Evolutionary conservation across 2,329 filamentous ascomycete genomes (phyloP), one percentile per base, ranked within the genome.

Genomic region (Cryphonectria nitschkei): DNA sequence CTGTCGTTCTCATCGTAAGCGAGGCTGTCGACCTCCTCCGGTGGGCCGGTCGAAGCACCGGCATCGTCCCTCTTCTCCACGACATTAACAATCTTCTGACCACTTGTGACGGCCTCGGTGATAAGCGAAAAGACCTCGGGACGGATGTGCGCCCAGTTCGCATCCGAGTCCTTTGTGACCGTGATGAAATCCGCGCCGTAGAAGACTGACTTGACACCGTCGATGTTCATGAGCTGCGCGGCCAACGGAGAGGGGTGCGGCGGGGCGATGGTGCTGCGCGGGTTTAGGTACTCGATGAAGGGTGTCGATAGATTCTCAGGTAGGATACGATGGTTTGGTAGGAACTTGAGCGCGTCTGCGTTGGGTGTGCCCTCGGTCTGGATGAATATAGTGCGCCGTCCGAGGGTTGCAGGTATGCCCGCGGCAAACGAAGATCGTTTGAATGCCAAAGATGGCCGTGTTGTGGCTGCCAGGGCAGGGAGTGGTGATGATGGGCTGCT

Each of bases 111-210:
- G 52, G 92, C 91, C 82, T 98, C 95, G 65, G 94, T 98, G 80
- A 99, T 98, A 72, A 98, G 85, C 73, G 93, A 92, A 82, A 98
- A 99, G 41, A 98, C 90, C 81, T 99, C 96, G 1, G 96, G 95
- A 78, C 96, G 96, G 77, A 99, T 90, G 80, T 98, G 94, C 54
- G 93, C 92, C 96, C 96, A 99, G 77, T 95, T 93, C 3, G 92
- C 93, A 75, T 96, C 93, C 74, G 90, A 87, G 64, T 93, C 89
- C 81, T 99, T 99, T 60, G 93, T 98, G 50, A 99, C 92, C 16
- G 96, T 99, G 82, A 99, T 98, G 84, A 97, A 98, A 80, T 99
- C 95, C 46, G 89, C 84, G 67, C 95, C 96, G 82, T 97, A 98
- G 82, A 98, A 98, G 32, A 99, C 93, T 1, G 93, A 91, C 3